phyloP scores from a whole-genome alignment of 257 asterid genomes.

The Mentha longifolia region DNA sequence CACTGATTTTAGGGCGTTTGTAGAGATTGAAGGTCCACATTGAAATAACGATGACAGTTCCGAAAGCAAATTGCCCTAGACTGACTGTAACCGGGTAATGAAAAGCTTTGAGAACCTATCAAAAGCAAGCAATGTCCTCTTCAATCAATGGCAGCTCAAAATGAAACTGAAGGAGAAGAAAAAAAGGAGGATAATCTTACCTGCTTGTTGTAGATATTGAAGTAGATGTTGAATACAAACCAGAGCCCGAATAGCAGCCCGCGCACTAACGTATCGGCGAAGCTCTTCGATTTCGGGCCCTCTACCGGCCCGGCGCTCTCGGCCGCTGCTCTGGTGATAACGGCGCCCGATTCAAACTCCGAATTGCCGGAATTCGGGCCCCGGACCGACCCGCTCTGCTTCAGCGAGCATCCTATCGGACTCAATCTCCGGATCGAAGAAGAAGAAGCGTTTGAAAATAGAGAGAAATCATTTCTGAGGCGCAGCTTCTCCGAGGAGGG shows the following conservation, averaged over 20 bases:
- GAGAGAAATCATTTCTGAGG: slow-evolving; percentile 27
- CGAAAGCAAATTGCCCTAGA: slow-evolving; percentile 74
- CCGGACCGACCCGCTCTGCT: slow-evolving; percentile 52
- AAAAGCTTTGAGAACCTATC: slow-evolving; percentile 76
- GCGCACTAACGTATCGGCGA: slow-evolving; percentile 63
- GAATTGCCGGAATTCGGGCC: slow-evolving; percentile 31
- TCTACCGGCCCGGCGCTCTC: slow-evolving; percentile 52
- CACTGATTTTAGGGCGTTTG: slow-evolving; percentile 83
- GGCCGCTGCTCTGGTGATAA: slow-evolving; percentile 53
- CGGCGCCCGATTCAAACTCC: slow-evolving; percentile 41
- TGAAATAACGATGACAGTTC: slow-evolving; percentile 57
- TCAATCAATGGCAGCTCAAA: slow-evolving; percentile 19
- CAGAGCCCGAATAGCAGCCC: slow-evolving; percentile 76
- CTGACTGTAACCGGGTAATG: slow-evolving; percentile 77
- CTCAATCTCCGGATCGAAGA: slow-evolving; percentile 26
- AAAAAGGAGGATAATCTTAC: slow-evolving; percentile 34
- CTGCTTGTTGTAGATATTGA: slow-evolving; percentile 95
- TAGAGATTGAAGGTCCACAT: slow-evolving; percentile 81
- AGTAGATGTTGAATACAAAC: slow-evolving; percentile 78
- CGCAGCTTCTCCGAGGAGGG: slow-evolving; percentile 18
- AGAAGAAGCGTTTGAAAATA: slow-evolving; percentile 14
- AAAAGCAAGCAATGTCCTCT: slow-evolving; percentile 21
- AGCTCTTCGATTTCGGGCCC: slow-evolving; percentile 46
- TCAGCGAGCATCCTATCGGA: slow-evolving; percentile 51
- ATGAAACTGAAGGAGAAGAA: not conserved